Evolutionary conservation across 148 eudicot species (phyloP).

Genomic region (Rhododendron williamsianum): DNA sequence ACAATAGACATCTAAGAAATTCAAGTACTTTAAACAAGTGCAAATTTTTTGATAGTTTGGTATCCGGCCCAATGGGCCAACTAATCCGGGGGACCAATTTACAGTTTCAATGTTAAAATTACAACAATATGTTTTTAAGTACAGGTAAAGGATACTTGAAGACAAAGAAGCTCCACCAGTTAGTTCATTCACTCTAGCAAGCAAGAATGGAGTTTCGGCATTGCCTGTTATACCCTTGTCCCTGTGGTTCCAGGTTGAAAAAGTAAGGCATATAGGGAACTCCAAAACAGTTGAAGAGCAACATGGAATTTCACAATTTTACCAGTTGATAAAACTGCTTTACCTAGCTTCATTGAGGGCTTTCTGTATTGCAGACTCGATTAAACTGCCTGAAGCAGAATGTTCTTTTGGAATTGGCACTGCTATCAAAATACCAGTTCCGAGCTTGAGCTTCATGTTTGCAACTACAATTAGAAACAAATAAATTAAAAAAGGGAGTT

Average conservation of each 20-base stretch:
- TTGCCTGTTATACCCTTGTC: slow-evolving; percentile 78
- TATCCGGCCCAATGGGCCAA: background rate
- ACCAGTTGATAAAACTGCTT: background rate
- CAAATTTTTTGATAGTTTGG: background rate
- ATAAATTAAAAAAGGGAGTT: background rate
- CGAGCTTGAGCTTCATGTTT: slow-evolving; percentile 55
- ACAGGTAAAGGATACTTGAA: slow-evolving; percentile 75
- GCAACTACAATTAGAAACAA: slow-evolving; percentile 42
- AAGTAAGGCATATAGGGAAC: background rate
- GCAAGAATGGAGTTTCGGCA: slow-evolving; percentile 97
- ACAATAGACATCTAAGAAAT: background rate
- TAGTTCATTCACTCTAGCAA: slow-evolving; percentile 77
- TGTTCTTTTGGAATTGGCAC: slow-evolving; percentile 91
- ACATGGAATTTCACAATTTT: background rate
- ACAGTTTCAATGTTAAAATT: background rate
- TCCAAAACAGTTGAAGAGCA: slow-evolving; percentile 4
- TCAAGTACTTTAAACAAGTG: background rate
- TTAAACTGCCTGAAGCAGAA: slow-evolving; percentile 70
- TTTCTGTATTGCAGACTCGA: slow-evolving; percentile 83
- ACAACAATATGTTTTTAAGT: background rate
- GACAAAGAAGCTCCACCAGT: slow-evolving; percentile 96
- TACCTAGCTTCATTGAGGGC: slow-evolving; percentile 84
- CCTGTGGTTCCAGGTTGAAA: slow-evolving; percentile 31
- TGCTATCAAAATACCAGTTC: slow-evolving; percentile 75
- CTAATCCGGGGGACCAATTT: background rate